Conservation (phyloP, 2,329 filamentous ascomycete species). For the Cordyceps militaris region DNA sequence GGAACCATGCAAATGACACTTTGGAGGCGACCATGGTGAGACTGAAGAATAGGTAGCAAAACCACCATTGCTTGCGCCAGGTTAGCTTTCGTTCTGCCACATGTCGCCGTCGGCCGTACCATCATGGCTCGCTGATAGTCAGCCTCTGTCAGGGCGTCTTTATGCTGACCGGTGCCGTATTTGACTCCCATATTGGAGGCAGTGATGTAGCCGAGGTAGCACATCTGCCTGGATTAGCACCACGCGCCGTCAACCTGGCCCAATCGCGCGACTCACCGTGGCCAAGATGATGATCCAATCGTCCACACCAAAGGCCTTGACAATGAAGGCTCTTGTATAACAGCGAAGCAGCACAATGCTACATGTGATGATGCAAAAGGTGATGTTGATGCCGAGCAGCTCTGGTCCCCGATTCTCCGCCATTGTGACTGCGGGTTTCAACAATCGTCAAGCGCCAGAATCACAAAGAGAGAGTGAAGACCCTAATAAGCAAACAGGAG, state of each 20-base stretch:
- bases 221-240: constrained; percentile 18
- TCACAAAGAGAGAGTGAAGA: not conserved
- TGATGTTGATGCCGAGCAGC: constrained; percentile 22
- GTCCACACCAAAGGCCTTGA: constrained; percentile 33
- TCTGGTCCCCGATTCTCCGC: constrained; percentile 21
- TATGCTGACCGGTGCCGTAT: constrained; percentile 35
- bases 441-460: not conserved
- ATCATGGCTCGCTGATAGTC: constrained; percentile 27
- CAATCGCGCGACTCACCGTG: constrained; percentile 19
- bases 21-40: constrained; percentile 32
- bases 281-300: constrained; percentile 34
- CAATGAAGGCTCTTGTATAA: constrained; percentile 20
- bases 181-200: constrained; percentile 29
- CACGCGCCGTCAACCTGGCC: not conserved
- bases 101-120: constrained; percentile 15
- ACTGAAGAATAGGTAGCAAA: constrained; percentile 32
- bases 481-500: no score
- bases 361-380: constrained; percentile 17
- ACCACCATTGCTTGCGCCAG: constrained; percentile 28
- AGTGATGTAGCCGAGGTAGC: constrained; percentile 31
- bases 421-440: not conserved
- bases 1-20: constrained; percentile 36
- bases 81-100: not conserved
- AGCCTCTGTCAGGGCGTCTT: constrained; percentile 21
- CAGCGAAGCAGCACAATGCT: constrained; percentile 18